Percentiles rank a stretch among this genome's conserved stretches.
phyloP scores from a whole-genome alignment of 768 basidiomycete genomes.

The Suillus tomentosus region DNA sequence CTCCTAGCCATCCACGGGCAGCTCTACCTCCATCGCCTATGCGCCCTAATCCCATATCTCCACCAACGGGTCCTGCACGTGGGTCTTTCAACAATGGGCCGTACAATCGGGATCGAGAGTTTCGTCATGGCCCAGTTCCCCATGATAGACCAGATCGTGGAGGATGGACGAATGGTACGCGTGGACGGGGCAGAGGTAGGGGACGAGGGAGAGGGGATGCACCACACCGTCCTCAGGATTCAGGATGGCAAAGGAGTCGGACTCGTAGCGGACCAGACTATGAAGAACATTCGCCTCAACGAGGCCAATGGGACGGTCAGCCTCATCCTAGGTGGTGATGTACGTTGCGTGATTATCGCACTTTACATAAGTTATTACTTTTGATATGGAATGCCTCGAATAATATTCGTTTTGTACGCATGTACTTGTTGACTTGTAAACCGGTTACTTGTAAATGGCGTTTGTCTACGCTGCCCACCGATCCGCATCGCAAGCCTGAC shows the following conservation, averaged over 20 bases:
- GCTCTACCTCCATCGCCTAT: conserved; percentile 30
- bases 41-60: conserved; percentile 17
- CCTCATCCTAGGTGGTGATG: conserved; percentile 10
- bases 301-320: conserved; percentile 12
- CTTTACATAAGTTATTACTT: conserved; percentile 6
- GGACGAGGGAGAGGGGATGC: conserved; percentile 32
- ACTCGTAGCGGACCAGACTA: conserved; percentile 22
- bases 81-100: conserved; percentile 30
- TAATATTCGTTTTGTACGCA: conserved; percentile 8
- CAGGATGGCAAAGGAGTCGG: conserved; percentile 59
- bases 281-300: conserved; percentile 5
- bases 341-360: background rate
- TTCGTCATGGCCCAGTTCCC: conserved; percentile 24
- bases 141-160: conserved; percentile 39
- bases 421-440: background rate
- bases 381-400: conserved; percentile 6
- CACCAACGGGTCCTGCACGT: conserved; percentile 19
- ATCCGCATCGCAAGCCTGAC: too few species aligned
- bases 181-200: conserved; percentile 36
- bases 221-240: conserved; percentile 48
- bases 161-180: conserved; percentile 28
- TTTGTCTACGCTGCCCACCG: background rate
- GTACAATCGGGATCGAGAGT: conserved; percentile 28
- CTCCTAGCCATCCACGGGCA: conserved; percentile 23
- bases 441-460: background rate